These are phyloP conservation scores for Hanseniaspora mollemarum DNA, from an alignment of 805 yeast genomes.

Conservation along the genomic window DNA sequence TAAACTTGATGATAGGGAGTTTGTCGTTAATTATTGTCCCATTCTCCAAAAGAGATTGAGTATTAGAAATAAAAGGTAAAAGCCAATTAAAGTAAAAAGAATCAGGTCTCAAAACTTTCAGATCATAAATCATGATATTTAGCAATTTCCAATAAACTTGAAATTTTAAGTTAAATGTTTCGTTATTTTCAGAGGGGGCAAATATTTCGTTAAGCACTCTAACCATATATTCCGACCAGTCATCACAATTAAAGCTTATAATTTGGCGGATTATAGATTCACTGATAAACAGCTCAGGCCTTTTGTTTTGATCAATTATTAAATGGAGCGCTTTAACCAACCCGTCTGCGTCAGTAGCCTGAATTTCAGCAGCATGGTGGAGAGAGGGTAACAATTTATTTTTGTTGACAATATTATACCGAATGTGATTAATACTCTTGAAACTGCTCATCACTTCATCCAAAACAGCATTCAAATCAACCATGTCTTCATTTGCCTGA, in stretches of 20 bases:
- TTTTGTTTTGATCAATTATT: background rate
- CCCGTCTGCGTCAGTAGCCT: background rate
- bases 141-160: constrained; percentile 2
- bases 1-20: constrained; percentile 6
- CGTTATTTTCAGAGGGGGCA: background rate
- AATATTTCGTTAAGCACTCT: background rate
- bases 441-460: background rate
- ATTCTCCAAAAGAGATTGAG: background rate
- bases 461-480: background rate
- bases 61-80: background rate
- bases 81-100: constrained; percentile 1
- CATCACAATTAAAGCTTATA: background rate
- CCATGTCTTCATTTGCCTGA: background rate
- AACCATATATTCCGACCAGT: background rate
- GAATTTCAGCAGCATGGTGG: background rate
- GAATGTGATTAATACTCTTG: background rate
- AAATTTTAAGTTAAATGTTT: background rate
- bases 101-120: background rate
- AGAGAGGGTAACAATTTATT: background rate
- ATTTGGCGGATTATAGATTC: background rate
- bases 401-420: background rate
- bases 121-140: background rate
- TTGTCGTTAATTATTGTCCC: background rate
- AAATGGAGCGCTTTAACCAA: background rate
- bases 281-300: background rate